phyloP scores from a whole-genome alignment of 2,329 filamentous ascomycete species.

The Penicillium sp. region DNA sequence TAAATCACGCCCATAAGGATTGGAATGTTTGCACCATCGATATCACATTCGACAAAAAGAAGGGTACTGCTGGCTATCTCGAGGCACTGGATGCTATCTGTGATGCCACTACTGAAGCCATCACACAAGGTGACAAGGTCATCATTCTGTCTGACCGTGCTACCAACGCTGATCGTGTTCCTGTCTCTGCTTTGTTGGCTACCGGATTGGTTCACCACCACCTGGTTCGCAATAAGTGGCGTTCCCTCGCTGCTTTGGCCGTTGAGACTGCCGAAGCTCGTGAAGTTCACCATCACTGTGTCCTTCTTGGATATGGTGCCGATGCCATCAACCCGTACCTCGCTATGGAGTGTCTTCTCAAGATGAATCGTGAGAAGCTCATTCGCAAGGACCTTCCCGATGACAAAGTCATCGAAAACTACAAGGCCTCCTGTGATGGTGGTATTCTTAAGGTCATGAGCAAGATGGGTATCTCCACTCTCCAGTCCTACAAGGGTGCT shows the following conservation, averaged over 20 bases:
- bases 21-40: constrained; percentile 93
- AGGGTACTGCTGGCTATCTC: constrained; percentile 81
- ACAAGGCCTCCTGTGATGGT: constrained; percentile 94
- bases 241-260: constrained; percentile 81
- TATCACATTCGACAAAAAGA: constrained; percentile 85
- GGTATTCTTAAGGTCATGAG: constrained; percentile 99
- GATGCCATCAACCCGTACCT: constrained; percentile 95
- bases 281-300: constrained; percentile 98
- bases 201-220: constrained; percentile 96
- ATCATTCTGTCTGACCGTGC: constrained; percentile 88
- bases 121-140: constrained; percentile 79
- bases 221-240: constrained; percentile 92
- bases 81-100: constrained; percentile 87
- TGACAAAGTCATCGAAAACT: constrained; percentile 85
- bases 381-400: constrained; percentile 86
- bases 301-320: constrained; percentile 92
- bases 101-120: constrained; percentile 77
- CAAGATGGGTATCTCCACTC: constrained; percentile 98
- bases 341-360: constrained; percentile 92
- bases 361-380: constrained; percentile 89
- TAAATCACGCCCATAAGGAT: constrained; percentile 67
- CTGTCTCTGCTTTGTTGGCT: constrained; percentile 82
- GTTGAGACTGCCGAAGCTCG: constrained; percentile 93
- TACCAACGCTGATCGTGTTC: constrained; percentile 75
- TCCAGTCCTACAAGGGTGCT: constrained; percentile 95